Conservation (phyloP, 108 stramenopile species). For the Skeletonema menzelii region DNA sequence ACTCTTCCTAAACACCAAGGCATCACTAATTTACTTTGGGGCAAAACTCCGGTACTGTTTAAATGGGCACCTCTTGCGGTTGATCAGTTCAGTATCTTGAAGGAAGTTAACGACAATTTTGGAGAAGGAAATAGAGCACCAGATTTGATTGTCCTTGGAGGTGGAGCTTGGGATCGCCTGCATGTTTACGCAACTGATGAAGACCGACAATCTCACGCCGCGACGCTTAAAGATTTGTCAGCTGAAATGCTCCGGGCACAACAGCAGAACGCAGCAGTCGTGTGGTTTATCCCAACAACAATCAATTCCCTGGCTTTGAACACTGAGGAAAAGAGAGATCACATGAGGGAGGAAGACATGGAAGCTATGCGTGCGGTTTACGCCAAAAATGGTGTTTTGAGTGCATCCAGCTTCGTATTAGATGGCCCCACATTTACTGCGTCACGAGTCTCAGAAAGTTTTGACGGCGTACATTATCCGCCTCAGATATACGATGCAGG, state of each 20-base stretch:
- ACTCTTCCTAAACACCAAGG: conserved; percentile 63
- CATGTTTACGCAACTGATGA: conserved; percentile 64
- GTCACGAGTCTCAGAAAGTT: conserved; percentile 67
- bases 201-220: conserved; percentile 54
- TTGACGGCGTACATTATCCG: conserved; percentile 91
- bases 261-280: conserved; percentile 51
- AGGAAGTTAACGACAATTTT: conserved; percentile 35
- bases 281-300: conserved; percentile 84
- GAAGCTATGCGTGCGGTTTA: conserved; percentile 66
- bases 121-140: conserved; percentile 10
- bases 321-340: conserved; percentile 70
- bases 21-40: conserved; percentile 38
- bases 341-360: conserved; percentile 83
- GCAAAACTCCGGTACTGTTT: conserved; percentile 59
- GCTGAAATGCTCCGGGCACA: conserved; percentile 45
- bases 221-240: conserved; percentile 43
- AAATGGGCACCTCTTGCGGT: conserved; percentile 76
- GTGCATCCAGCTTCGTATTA: conserved; percentile 70
- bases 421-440: conserved; percentile 74
- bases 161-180: conserved; percentile 84
- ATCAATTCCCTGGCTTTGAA: conserved; percentile 74
- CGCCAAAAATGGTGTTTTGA: conserved; percentile 40
- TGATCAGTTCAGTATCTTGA: conserved; percentile 51
- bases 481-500: conserved; percentile 78
- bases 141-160: conserved; percentile 76